These are phyloP conservation scores for Orbilia quercus DNA, from an alignment of 2,329 filamentous ascomycete species.

Conservation along the genomic window DNA sequence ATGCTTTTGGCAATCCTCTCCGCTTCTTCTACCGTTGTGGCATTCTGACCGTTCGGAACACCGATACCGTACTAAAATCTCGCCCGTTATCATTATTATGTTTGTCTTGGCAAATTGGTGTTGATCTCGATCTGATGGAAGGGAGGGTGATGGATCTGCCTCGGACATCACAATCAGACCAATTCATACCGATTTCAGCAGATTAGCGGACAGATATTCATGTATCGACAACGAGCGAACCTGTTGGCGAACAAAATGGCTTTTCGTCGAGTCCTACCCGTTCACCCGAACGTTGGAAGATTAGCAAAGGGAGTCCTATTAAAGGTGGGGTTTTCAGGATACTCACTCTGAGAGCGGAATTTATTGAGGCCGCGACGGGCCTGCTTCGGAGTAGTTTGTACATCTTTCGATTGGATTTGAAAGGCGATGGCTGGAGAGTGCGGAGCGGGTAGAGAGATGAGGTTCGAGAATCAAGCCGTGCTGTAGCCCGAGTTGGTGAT, in stretches of 20 bases:
- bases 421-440: conserved; percentile 57
- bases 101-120: conserved; percentile 10
- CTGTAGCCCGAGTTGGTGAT: conserved; percentile 33
- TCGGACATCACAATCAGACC: conserved; percentile 13
- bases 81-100: conserved; percentile 24
- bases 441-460: conserved; percentile 29
- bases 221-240: conserved; percentile 92
- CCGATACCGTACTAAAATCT: conserved; percentile 84
- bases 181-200: conserved; percentile 75
- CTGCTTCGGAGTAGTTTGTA: conserved; percentile 87
- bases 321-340: conserved; percentile 36
- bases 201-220: conserved; percentile 95
- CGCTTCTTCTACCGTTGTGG: conserved; percentile 83
- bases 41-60: conserved; percentile 89
- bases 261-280: conserved; percentile 61
- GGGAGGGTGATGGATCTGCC: conserved; percentile 21
- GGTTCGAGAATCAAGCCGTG: conserved; percentile 41
- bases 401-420: conserved; percentile 70
- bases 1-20: conserved; percentile 91
- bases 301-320: conserved; percentile 57
- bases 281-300: conserved; percentile 24
- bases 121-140: conserved; percentile 59
- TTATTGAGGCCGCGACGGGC: conserved; percentile 81
- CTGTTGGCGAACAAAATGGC: conserved; percentile 74
- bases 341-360: conserved; percentile 76